Evolutionary conservation across 768 basidiomycete species (phyloP).

Genomic region (Boletus barrowsii): DNA sequence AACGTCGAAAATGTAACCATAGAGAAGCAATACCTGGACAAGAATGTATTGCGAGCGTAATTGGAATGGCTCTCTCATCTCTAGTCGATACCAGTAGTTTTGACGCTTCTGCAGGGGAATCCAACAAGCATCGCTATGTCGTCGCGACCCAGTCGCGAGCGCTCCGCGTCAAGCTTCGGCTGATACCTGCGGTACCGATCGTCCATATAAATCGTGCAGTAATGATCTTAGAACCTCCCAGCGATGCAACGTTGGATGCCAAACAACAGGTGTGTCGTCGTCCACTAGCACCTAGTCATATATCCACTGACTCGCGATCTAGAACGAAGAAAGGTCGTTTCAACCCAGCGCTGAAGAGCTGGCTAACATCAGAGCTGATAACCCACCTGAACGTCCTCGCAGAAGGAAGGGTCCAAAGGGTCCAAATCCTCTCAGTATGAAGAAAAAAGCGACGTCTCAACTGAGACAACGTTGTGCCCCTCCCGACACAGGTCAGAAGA

Average conservation of each 20-base stretch:
- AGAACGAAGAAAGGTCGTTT: constrained; percentile 67
- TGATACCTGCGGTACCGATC: constrained; percentile 81
- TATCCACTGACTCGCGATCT: constrained; percentile 1
- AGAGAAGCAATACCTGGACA: constrained; percentile 79
- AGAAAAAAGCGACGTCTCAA: constrained; percentile 64
- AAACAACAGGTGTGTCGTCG: constrained; percentile 58
- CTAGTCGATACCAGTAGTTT: neutral
- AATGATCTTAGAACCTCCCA: constrained; percentile 89
- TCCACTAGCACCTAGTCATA: neutral
- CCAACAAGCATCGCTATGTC: constrained; percentile 92
- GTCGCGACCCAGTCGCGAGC: constrained; percentile 79
- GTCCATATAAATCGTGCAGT: constrained; percentile 91
- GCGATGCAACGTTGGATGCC: constrained; percentile 64
- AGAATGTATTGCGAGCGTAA: constrained; percentile 76
- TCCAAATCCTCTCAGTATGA: constrained; percentile 90
- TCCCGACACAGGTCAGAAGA: constrained; percentile 15
- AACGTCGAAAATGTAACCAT: constrained; percentile 94
- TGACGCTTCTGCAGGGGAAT: constrained; percentile 48
- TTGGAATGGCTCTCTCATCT: constrained; percentile 49
- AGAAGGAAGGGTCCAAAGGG: constrained; percentile 72
- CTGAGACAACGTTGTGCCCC: neutral
- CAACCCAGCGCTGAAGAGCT: constrained; percentile 50
- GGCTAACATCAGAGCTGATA: constrained; percentile 38
- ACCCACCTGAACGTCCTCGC: constrained; percentile 41
- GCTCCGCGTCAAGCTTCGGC: constrained; percentile 66